phyloP scores from a whole-genome alignment of 1,284 basidiomycete species.

The Microbotryum violaceum region DNA sequence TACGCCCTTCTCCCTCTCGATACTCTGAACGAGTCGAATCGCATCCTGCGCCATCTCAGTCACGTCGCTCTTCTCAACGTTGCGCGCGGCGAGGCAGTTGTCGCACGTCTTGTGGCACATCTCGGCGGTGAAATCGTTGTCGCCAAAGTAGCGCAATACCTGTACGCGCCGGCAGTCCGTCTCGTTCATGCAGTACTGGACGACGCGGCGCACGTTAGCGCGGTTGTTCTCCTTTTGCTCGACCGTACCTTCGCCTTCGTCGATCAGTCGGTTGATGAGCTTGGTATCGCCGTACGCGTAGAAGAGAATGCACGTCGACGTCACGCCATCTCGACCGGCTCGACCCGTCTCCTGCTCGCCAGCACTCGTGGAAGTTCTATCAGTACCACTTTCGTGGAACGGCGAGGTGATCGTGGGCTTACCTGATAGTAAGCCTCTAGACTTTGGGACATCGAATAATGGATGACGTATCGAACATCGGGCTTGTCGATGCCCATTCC shows the following conservation, averaged over 20 bases:
- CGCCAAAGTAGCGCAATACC: slow-evolving; percentile 63
- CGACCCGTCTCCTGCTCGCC: slow-evolving; percentile 73
- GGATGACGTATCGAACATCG: slow-evolving; percentile 71
- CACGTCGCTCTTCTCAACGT: slow-evolving; percentile 45
- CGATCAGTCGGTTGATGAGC: slow-evolving; percentile 51
- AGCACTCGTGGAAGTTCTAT: not conserved
- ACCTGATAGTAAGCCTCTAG: slow-evolving; percentile 51
- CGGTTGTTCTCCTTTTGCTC: slow-evolving; percentile 56
- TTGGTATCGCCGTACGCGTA: slow-evolving; percentile 52
- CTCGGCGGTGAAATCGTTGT: slow-evolving; percentile 52
- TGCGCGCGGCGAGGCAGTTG: slow-evolving; percentile 54
- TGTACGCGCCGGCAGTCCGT: slow-evolving; percentile 80
- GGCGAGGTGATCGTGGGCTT: not conserved
- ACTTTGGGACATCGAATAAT: slow-evolving; percentile 60
- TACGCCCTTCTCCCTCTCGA: slow-evolving; percentile 41
- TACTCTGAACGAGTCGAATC: slow-evolving; percentile 38
- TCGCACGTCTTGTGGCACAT: slow-evolving; percentile 61
- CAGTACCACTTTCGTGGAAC: slow-evolving; percentile 34
- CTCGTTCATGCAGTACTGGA: slow-evolving; percentile 69
- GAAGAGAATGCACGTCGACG: slow-evolving; percentile 58
- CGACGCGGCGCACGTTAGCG: slow-evolving; percentile 53
- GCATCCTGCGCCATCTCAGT: slow-evolving; percentile 52
- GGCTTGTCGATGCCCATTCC: slow-evolving; percentile 97
- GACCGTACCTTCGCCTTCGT: slow-evolving; percentile 45
- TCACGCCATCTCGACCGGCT: slow-evolving; percentile 67